phyloP scores from a whole-genome alignment of 805 yeast species.

The Lipomyces chichibuensis region DNA sequence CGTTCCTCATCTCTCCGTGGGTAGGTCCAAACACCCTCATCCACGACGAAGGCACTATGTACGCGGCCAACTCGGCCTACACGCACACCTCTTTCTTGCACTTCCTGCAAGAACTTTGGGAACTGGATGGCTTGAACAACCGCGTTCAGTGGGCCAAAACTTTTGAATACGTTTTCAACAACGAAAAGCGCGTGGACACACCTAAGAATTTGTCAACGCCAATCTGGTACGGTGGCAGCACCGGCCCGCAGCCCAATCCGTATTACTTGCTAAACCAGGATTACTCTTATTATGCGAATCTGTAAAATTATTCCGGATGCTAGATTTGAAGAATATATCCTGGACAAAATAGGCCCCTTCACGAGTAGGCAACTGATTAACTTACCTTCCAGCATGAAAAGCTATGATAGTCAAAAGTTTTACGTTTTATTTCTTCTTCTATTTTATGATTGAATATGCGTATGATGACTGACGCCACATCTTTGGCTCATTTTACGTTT shows the following conservation, averaged over 20 bases:
- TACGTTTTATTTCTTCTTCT: too few species aligned
- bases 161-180: slow-evolving; percentile 5
- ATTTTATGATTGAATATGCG: too few species aligned
- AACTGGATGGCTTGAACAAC: slow-evolving; percentile 13
- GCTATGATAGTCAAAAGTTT: too few species aligned
- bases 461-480: too few species aligned
- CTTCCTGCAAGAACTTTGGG: slow-evolving; percentile 11
- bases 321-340: too few species aligned
- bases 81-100: slow-evolving; percentile 10
- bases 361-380: too few species aligned
- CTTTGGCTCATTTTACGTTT: too few species aligned
- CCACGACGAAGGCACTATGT: slow-evolving; percentile 8
- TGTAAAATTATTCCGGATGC: too few species aligned
- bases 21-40: slow-evolving; percentile 3
- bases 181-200: not conserved
- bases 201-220: slow-evolving; percentile 8
- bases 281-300: not conserved
- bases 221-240: slow-evolving; percentile 8
- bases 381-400: too few species aligned
- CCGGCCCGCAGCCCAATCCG: not conserved
- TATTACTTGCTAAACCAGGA: not conserved
- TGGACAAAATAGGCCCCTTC: too few species aligned
- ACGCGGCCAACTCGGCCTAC: slow-evolving; percentile 7
- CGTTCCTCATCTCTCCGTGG: slow-evolving; percentile 10
- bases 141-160: slow-evolving; percentile 15